These are phyloP conservation scores for Calocybe gambosa DNA, from an alignment of 1,284 basidiomycete genomes.

Conservation along the genomic window DNA sequence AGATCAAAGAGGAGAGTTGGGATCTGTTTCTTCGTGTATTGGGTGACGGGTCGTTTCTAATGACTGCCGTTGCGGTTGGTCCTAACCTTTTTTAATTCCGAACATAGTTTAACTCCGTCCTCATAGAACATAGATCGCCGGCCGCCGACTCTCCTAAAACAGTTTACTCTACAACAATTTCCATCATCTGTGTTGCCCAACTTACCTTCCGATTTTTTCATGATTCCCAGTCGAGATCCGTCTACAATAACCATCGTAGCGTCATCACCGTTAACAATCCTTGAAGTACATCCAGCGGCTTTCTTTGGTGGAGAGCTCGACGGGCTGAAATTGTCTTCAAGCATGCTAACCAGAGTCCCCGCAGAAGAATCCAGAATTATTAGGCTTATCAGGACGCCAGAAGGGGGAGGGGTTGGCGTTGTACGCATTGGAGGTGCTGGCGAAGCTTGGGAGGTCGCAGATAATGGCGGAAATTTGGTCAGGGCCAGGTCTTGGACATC, in stretches of 20 bases:
- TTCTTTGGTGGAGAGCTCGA: slow-evolving; percentile 57
- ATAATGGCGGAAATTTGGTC: slow-evolving; percentile 38
- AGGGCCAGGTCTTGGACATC: slow-evolving; percentile 42
- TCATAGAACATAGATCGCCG: slow-evolving; percentile 82
- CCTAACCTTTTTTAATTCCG: slow-evolving; percentile 2
- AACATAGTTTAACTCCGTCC: slow-evolving; percentile 1
- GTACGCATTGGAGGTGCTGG: slow-evolving; percentile 48
- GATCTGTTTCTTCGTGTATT: slow-evolving; percentile 75
- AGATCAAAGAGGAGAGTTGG: slow-evolving; percentile 65
- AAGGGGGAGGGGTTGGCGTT: slow-evolving; percentile 66
- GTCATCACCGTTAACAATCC: slow-evolving; percentile 53
- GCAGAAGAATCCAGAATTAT: slow-evolving; percentile 48
- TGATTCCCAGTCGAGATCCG: slow-evolving; percentile 43
- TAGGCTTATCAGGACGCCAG: slow-evolving; percentile 67
- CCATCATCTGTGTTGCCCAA: slow-evolving; percentile 41
- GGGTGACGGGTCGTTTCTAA: slow-evolving; percentile 61
- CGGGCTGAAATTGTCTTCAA: slow-evolving; percentile 39
- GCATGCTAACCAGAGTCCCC: slow-evolving; percentile 31
- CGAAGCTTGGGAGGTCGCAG: slow-evolving; percentile 55
- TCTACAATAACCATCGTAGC: slow-evolving; percentile 51
- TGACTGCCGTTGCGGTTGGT: slow-evolving; percentile 72
- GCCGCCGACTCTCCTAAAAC: slow-evolving; percentile 79
- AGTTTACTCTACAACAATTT: slow-evolving; percentile 66
- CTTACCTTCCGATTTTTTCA: slow-evolving; percentile 44
- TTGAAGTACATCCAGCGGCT: slow-evolving; percentile 45